These are phyloP conservation scores for Yamadazyma triangularis DNA, from an alignment of 1,139 yeast genomes.

Conservation along the genomic window DNA sequence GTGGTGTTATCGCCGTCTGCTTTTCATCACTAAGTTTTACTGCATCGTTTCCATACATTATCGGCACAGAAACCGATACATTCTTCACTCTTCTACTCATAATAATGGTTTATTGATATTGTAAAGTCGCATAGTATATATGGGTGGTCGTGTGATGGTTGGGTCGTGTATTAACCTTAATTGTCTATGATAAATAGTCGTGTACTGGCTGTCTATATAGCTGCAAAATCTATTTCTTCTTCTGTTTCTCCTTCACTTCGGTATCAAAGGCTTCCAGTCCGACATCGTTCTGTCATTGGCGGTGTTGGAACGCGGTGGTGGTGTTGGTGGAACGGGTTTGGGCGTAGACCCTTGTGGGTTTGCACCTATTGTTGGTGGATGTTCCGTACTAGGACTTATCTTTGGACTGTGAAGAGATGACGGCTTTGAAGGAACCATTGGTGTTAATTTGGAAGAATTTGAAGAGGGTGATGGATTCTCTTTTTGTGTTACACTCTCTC, in stretches of 20 bases:
- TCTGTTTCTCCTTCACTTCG: too few relatives aligned
- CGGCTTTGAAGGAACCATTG: slow-evolving; percentile 31
- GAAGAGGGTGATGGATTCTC: slow-evolving; percentile 1
- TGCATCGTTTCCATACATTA: slow-evolving; percentile 84
- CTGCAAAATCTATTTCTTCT: too few relatives aligned
- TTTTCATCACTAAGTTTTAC: slow-evolving; percentile 60
- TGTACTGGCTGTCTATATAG: too few relatives aligned
- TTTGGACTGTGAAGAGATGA: slow-evolving; percentile 6
- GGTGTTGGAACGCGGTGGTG: slow-evolving; percentile 18
- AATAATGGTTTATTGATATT: slow-evolving; percentile 46
- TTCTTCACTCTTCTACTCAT: slow-evolving; percentile 47
- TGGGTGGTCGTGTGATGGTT: too few relatives aligned
- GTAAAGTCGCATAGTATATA: slow-evolving; percentile 34
- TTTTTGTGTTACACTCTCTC: background rate
- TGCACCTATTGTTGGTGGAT: slow-evolving; percentile 10
- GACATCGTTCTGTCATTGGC: slow-evolving; percentile 33
- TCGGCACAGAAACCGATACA: slow-evolving; percentile 78
- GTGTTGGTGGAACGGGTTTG: slow-evolving; percentile 2
- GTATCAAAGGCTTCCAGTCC: slow-evolving; percentile 56
- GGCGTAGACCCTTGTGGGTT: too few relatives aligned
- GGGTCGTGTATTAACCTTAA: background rate
- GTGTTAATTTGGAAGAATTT: slow-evolving; percentile 14
- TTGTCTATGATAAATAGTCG: too few relatives aligned
- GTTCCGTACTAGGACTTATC: slow-evolving; percentile 1
- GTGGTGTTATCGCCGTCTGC: slow-evolving; percentile 68